Conservation (phyloP, 2,329 filamentous ascomycete species). For the Epichloe gansuensis region DNA sequence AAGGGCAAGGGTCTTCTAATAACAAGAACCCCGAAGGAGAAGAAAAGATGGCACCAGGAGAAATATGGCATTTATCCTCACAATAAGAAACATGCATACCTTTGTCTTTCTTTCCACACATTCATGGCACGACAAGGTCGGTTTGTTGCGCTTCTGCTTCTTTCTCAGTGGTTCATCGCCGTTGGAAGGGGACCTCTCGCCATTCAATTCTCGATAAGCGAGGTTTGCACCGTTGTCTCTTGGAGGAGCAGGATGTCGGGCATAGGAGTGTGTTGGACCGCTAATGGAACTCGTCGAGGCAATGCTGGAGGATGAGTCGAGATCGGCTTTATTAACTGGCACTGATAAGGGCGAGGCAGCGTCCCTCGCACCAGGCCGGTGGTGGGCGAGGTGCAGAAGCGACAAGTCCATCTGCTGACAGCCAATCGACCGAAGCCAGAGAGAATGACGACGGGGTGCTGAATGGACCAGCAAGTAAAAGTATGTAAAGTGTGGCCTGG, state of each 20-base stretch:
- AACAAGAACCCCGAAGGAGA: neutral
- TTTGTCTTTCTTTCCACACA: constrained; percentile 78
- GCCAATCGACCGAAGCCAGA: neutral
- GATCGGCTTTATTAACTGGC: constrained; percentile 4
- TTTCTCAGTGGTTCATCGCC: constrained; percentile 40
- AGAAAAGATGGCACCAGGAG: neutral
- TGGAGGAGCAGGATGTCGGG: constrained; percentile 4
- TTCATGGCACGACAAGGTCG: constrained; percentile 65
- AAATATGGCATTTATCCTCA: neutral
- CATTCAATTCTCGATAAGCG: constrained; percentile 7
- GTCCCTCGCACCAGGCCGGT: constrained; percentile 3
- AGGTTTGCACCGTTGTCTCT: constrained; percentile 5
- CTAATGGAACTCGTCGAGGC: constrained; percentile 2
- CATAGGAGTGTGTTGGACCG: constrained; percentile 2
- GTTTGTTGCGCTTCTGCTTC: constrained; percentile 78
- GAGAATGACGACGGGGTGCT: neutral
- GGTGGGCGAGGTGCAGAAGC: constrained; percentile 5
- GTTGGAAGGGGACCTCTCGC: constrained; percentile 8
- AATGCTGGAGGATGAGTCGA: constrained; percentile 4
- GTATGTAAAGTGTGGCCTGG: neutral
- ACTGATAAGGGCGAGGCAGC: neutral
- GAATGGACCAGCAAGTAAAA: neutral
- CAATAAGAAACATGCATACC: constrained; percentile 30
- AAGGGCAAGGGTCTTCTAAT: no score
- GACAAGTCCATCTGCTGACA: constrained; percentile 6